Percentiles rank a stretch among this genome's conserved stretches.
Evolutionary conservation across 768 basidiomycete species (phyloP).

Genomic region (Boletus coccyginus): DNA sequence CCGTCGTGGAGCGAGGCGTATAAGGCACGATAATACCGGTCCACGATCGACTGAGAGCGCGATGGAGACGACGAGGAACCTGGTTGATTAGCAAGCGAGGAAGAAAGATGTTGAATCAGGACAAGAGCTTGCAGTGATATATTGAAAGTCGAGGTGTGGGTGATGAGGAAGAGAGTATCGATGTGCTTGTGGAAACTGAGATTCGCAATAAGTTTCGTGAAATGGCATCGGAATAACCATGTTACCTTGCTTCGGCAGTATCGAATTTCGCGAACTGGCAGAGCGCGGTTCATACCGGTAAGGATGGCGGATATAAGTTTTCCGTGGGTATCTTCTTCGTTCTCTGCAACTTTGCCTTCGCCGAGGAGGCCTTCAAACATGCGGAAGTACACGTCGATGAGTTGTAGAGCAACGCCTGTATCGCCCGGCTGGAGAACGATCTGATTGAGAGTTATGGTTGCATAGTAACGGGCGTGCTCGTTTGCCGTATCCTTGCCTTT

Average conservation of each 20-base stretch:
- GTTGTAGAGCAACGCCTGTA: slow-evolving; percentile 65
- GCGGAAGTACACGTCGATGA: slow-evolving; percentile 92
- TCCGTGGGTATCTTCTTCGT: slow-evolving; percentile 66
- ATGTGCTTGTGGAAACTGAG: slow-evolving; percentile 80
- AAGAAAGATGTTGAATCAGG: slow-evolving; percentile 80
- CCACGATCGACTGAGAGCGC: slow-evolving; percentile 47
- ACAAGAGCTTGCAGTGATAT: slow-evolving; percentile 90
- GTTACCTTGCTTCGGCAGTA: slow-evolving; percentile 61
- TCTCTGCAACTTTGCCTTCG: slow-evolving; percentile 39
- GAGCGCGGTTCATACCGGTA: slow-evolving; percentile 91
- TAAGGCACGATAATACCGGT: slow-evolving; percentile 77
- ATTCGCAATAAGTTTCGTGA: neutral
- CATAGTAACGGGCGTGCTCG: slow-evolving; percentile 85
- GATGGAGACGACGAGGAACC: slow-evolving; percentile 40
- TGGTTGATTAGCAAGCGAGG: slow-evolving; percentile 45
- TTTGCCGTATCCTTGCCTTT: slow-evolving; percentile 41
- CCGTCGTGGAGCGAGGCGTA: slow-evolving; percentile 88
- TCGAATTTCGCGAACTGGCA: slow-evolving; percentile 90
- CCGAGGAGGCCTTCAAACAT: slow-evolving; percentile 88
- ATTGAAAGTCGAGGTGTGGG: slow-evolving; percentile 95
- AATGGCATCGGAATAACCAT: slow-evolving; percentile 2
- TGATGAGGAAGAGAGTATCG: slow-evolving; percentile 91
- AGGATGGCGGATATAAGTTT: slow-evolving; percentile 86
- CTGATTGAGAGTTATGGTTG: slow-evolving; percentile 93
- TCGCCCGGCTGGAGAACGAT: slow-evolving; percentile 71